Conservation (phyloP, 805 yeast species). For the Candida yuanshanica region DNA sequence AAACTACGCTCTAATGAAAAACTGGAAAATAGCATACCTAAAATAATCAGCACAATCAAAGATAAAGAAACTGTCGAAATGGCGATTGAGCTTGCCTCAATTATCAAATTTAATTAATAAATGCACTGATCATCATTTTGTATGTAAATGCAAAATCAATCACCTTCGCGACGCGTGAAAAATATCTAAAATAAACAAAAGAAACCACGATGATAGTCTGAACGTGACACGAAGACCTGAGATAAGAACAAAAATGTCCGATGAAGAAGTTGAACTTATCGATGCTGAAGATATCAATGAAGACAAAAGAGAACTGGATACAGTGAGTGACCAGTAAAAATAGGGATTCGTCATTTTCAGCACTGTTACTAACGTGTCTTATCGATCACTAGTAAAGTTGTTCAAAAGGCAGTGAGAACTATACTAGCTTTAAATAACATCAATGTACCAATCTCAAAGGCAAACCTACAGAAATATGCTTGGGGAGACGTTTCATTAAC, state of each 20-base stretch:
- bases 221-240: background rate
- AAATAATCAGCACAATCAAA: background rate
- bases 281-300: background rate
- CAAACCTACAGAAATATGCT: conserved; percentile 7
- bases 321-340: no score
- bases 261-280: background rate
- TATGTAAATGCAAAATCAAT: no score
- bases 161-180: background rate
- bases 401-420: conserved; percentile 5
- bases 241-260: background rate
- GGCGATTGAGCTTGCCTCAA: conserved; percentile 11
- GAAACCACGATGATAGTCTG: background rate
- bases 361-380: background rate
- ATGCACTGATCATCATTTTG: no score
- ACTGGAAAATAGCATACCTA: conserved; percentile 5
- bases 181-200: background rate
- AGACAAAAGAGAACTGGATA: background rate
- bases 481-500: conserved; percentile 8
- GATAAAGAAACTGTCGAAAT: conserved; percentile 11
- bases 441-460: conserved; percentile 9
- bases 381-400: conserved; percentile 4
- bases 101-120: conserved; percentile 3
- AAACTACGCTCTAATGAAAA: conserved; percentile 1
- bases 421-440: conserved; percentile 10
- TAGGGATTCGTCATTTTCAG: no score